These are phyloP conservation scores for Gastrolobium villosum DNA, from an alignment of 306 rosid species.

Conservation along the genomic window DNA sequence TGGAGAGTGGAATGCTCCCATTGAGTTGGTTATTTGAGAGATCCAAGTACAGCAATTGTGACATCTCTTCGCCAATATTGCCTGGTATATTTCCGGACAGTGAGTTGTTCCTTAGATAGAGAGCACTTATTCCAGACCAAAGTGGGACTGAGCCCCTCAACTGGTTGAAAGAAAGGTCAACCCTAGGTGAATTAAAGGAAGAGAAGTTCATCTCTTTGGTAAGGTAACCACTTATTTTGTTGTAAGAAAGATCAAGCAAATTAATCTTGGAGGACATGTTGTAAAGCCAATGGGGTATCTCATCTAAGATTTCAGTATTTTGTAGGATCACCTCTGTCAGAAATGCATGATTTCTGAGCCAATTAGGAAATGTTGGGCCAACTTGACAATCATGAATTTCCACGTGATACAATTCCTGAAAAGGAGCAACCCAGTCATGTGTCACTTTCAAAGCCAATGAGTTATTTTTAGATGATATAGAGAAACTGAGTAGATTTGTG, in stretches of 20 bases:
- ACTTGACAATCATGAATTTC: slow-evolving; percentile 8
- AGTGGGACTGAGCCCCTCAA: slow-evolving; percentile 31
- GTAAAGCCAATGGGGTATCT: slow-evolving; percentile 29
- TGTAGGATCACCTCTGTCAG: neutral
- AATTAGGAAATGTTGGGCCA: slow-evolving; percentile 37
- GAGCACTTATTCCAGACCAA: neutral
- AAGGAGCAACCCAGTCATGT: slow-evolving; percentile 30
- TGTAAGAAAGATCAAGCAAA: slow-evolving; percentile 33
- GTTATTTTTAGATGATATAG: slow-evolving; percentile 1
- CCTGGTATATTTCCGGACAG: slow-evolving; percentile 20
- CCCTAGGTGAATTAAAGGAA: neutral
- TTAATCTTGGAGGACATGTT: slow-evolving; percentile 12
- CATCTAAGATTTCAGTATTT: slow-evolving; percentile 17
- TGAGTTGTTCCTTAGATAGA: slow-evolving; percentile 28
- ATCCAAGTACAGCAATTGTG: neutral
- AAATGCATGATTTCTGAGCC: slow-evolving; percentile 18
- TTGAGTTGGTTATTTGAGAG: slow-evolving; percentile 37
- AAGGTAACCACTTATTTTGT: slow-evolving; percentile 38
- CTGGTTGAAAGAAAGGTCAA: neutral
- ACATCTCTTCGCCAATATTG: slow-evolving; percentile 24
- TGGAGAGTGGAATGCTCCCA: slow-evolving; percentile 22
- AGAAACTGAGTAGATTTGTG: neutral
- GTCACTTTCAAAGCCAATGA: slow-evolving; percentile 18
- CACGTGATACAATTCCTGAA: neutral
- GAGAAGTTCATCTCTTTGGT: slow-evolving; percentile 22